Base-by-base conservation (phyloP, 768 basidiomycete genomes). In the Hypholoma fasciculare region DNA sequence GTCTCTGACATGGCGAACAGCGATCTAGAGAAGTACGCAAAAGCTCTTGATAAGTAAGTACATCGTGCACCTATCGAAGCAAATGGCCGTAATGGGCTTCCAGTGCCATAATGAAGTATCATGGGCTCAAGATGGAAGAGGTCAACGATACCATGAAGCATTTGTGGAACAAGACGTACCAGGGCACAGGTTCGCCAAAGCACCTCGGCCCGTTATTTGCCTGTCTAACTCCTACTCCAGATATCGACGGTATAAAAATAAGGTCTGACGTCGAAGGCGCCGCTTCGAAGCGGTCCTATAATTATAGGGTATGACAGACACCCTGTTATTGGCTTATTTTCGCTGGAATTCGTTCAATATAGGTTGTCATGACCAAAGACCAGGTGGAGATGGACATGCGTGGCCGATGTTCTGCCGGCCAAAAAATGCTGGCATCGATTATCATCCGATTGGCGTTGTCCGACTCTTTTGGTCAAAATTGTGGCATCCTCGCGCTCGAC, bases 381-480 rank as follows among this genome's bases (percentile, higher is more conserved):
- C 91, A 95, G 67, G 96, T 98, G 7, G 96, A 98, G 74, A 95
- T 99, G 92, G 97, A 98, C 74, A 99, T 99, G 97, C 88, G 97
- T 56, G 97, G 97, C 23, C 86, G 97, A 61, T 99, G 97, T 74
- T 95, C 92, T 14, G 97, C 97, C 1, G 97, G 97, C 0, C 97
- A 99, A 75, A 99, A 99, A 76, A 98, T 98, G 83, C 77, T 99
- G 58, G 97, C 96, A 9, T 96, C 93, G 19, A 98, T 98, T 72
- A 94, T 98, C 74, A 98, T 99, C 67, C 88, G 97, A 6, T 86
- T 99, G 37, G 97, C 97, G 3, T 81, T 99, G 26, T 96, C 96
- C 5, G 97, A 99, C 69, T 96, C 94, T 2, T 98, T 99, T 67
- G 94, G 94, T 2, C 92, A 95, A 70, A 97, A 96, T 64, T 98